These are phyloP conservation scores for Penicillium decumbens DNA, from an alignment of 2,329 filamentous ascomycete genomes.

Conservation along the genomic window DNA sequence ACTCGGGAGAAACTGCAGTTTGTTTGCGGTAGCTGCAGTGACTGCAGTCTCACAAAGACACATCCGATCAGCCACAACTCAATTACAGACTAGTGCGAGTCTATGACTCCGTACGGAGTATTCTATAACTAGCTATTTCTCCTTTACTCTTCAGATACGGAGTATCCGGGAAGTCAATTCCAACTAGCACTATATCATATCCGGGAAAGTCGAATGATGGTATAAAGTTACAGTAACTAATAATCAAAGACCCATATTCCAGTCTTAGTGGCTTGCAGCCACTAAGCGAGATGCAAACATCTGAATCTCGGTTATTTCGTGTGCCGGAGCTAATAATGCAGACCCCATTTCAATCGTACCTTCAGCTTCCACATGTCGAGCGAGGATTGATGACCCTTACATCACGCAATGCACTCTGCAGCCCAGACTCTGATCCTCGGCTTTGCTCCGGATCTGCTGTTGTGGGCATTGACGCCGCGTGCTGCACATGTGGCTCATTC, in stretches of 20 bases:
- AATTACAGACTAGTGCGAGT: background rate
- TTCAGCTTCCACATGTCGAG: background rate
- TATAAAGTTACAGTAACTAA: constrained; percentile 1
- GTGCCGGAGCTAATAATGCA: background rate
- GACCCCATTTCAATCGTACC: constrained; percentile 1
- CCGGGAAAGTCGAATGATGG: background rate
- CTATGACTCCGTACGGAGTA: background rate
- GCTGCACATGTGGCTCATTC: background rate
- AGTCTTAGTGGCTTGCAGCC: constrained; percentile 6
- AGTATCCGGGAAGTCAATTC: too few species aligned
- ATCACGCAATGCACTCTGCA: background rate
- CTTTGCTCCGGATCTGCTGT: background rate
- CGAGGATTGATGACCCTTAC: background rate
- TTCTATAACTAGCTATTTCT: background rate
- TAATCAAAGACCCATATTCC: background rate
- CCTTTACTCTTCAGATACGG: background rate
- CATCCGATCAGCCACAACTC: background rate
- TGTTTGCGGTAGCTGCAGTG: background rate
- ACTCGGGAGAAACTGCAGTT: background rate
- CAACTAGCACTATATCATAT: background rate
- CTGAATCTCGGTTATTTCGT: background rate
- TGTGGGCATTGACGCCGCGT: background rate
- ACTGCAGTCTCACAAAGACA: background rate
- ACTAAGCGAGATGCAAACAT: constrained; percentile 5
- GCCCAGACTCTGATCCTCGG: background rate